Evolutionary conservation across 345 rosid genomes (phyloP), one percentile per base, ranked within the genome.

Genomic region (Noccaea bulbosa): DNA sequence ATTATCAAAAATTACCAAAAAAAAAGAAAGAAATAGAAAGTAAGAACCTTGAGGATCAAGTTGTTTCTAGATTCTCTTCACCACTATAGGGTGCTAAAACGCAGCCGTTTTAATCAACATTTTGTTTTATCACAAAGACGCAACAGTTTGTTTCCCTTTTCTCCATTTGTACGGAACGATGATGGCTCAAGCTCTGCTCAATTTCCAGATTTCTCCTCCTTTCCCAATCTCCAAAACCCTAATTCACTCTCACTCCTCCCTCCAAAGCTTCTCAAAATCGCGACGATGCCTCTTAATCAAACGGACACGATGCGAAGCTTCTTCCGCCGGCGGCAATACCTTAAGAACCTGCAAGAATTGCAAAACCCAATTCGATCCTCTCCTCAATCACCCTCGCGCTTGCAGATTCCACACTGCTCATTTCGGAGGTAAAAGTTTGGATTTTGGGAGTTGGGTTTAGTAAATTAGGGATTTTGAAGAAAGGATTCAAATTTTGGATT

Each of bases 351-450:
- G 98, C 82, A 87, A 83, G 86, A 86, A 82, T 43, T 93, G 97
- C 90, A 93, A 93, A 82, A 77, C 86, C 84, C 98, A 87, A 45
- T 93, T 90, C 82, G 89, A 93, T 72, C 92, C 89, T 76, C 77
- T 79, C 54, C 81, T 81, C 67, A 93, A 93, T 67, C 78, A 87
- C 77, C 89, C 92, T 54, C 83, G 75, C 2, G 91, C 96, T 63
- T 93, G 98, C 68, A 82, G 71, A 70, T 90, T 86, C 78, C 98
- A 93, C 86, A 83, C 94, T 34, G 91, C 96, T 55, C 98, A 90
- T 87, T 93, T 81, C 60, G 98, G 96, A 80, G 98, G 98, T 90
- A 78, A 68, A 20, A 34, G 27, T 40, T 39, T 2, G 43, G 8
- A 12, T 34, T 14, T 59, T 30, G 5, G 7, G 30, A 9, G 4